Base-by-base conservation (phyloP, 2,329 filamentous ascomycete genomes). In the Arthroderma sp. region DNA sequence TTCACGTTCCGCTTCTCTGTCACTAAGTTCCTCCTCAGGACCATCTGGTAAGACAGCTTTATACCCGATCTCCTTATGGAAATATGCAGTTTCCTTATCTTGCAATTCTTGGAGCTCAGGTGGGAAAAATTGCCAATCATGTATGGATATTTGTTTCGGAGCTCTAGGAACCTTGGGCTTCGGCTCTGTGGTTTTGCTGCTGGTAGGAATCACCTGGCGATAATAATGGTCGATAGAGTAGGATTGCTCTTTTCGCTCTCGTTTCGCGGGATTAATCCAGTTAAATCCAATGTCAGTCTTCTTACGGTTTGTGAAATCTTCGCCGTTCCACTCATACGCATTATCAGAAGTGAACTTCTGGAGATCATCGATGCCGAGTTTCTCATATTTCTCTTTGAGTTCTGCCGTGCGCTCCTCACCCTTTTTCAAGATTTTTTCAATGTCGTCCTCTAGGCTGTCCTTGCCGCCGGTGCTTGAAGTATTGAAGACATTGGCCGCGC, bases 201-300 rank as follows among this genome's bases (percentile, higher is more conserved):
- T 80, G 43, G 85, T 91, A 55, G 84, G 83, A 58, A 98, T 76
- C 6, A 87, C 86, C 56, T 93, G 82, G 53, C 89, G 83, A 68
- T 96, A 98, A 68, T 98, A 98, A 64, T 95, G 94, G 63, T 98
- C 93, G 70, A 98, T 94, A 0, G 89, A 95, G 62, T 98, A 98
- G 4, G 86, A 87, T 61, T 95, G 87, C 59, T 96, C 89, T 65
- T 96, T 98, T 57, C 91, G 85, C 68, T 98, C 93, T 64, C 91
- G 88, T 72, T 98, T 98, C 10, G 89, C 81, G 2, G 91, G 93
- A 57, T 98, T 94, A 68, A 98, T 98, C 93, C 93, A 98, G 58
- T 73, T 88, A 52, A 95, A 76, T 40, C 86, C 86, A 51, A 95
- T 86, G 41, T 94, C 86, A 22, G 15, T 22, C 64, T 93, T 94